Evolutionary conservation across 2,329 filamentous ascomycete species (phyloP).

Genomic region (Beauveria caledonica): DNA sequence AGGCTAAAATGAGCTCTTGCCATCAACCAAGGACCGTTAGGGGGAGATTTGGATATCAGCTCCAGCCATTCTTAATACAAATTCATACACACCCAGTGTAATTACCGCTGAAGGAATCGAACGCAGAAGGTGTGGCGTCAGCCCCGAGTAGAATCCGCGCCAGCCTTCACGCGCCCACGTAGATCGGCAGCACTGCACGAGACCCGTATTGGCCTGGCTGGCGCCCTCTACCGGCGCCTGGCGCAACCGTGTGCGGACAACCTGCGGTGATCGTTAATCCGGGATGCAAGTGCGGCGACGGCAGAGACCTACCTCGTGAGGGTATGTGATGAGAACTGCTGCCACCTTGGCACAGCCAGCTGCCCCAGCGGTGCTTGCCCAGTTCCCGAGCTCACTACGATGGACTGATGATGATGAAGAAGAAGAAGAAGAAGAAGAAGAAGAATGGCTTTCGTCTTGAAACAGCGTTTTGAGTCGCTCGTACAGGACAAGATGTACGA

Average conservation of each 20-base stretch:
- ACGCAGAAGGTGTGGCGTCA: slow-evolving; percentile 83
- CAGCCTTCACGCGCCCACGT: slow-evolving; percentile 86
- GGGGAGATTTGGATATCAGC: too few relatives aligned
- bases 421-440: slow-evolving; percentile 34
- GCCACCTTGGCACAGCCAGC: slow-evolving; percentile 81
- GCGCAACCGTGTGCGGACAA: slow-evolving; percentile 76
- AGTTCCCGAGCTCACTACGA: slow-evolving; percentile 46
- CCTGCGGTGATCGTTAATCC: slow-evolving; percentile 33
- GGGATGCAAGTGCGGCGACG: background rate
- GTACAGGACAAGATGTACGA: slow-evolving; percentile 88
- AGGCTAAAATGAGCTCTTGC: too few relatives aligned
- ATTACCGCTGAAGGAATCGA: slow-evolving; percentile 89
- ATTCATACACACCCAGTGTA: slow-evolving; percentile 85
- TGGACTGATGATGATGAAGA: slow-evolving; percentile 33
- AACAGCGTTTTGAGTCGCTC: slow-evolving; percentile 73
- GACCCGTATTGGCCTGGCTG: slow-evolving; percentile 75
- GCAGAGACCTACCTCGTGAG: slow-evolving; percentile 61
- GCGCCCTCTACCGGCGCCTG: slow-evolving; percentile 65
- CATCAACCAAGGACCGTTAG: too few relatives aligned
- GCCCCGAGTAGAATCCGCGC: slow-evolving; percentile 71
- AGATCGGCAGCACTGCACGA: slow-evolving; percentile 79
- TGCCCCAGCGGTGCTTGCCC: slow-evolving; percentile 61
- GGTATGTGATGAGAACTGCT: slow-evolving; percentile 78
- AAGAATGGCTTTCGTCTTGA: slow-evolving; percentile 46
- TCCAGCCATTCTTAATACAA: slow-evolving; percentile 36